phyloP scores from a whole-genome alignment of 345 rosid species.

The Sisymbrium irio region DNA sequence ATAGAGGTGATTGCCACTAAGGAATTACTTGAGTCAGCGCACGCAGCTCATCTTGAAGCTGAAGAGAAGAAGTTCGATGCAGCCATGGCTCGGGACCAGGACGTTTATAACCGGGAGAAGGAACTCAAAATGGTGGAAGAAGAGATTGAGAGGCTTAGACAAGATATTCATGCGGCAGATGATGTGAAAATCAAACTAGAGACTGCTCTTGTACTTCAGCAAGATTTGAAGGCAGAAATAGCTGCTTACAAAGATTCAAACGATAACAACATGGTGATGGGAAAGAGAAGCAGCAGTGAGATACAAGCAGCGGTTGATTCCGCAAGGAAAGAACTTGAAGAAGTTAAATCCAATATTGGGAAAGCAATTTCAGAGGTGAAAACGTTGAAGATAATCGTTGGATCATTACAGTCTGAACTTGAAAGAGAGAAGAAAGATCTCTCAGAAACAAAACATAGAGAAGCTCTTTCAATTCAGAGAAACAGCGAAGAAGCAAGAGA shows the following conservation, averaged over 20 bases:
- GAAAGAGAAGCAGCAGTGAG: slow-evolving; percentile 46
- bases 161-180: slow-evolving; percentile 58
- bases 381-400: slow-evolving; percentile 62
- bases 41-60: slow-evolving; percentile 80
- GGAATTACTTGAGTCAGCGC: slow-evolving; percentile 80
- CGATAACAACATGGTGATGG: slow-evolving; percentile 28
- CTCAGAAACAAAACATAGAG: slow-evolving; percentile 54
- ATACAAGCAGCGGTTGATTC: slow-evolving; percentile 62
- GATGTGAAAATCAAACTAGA: slow-evolving; percentile 74
- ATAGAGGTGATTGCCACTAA: slow-evolving; percentile 75
- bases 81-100: slow-evolving; percentile 74
- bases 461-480: slow-evolving; percentile 46
- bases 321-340: slow-evolving; percentile 78
- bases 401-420: slow-evolving; percentile 60
- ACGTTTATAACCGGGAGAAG: slow-evolving; percentile 70
- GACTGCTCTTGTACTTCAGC: slow-evolving; percentile 56
- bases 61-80: slow-evolving; percentile 76
- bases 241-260: slow-evolving; percentile 54
- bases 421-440: slow-evolving; percentile 60
- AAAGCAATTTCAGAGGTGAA: slow-evolving; percentile 71
- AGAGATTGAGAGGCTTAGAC: slow-evolving; percentile 63
- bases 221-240: slow-evolving; percentile 72
- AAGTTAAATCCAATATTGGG: slow-evolving; percentile 70
- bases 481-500: slow-evolving; percentile 61
- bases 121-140: slow-evolving; percentile 83